Evolutionary conservation across 495 filamentous ascomycete species (phyloP).

Genomic region (Neurospora sp.): DNA sequence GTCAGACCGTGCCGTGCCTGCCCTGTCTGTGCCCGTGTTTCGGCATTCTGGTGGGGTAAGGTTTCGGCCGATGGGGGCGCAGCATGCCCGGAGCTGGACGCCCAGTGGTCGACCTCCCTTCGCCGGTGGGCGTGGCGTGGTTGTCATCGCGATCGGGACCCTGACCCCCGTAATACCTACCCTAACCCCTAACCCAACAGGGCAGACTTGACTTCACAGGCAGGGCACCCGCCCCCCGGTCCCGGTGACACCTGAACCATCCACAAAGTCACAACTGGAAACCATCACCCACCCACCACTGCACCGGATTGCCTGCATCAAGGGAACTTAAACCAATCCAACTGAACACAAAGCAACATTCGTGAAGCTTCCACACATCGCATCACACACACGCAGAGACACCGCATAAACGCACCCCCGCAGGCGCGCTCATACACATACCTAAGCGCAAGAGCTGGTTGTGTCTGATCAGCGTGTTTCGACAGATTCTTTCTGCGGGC

Average conservation of each 20-base stretch:
- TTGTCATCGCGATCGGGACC: neutral
- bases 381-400: neutral
- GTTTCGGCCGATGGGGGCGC: neutral
- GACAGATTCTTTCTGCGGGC: neutral
- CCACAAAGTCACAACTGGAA: neutral
- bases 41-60: neutral
- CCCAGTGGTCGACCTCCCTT: neutral
- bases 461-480: neutral
- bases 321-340: neutral
- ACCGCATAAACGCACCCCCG: neutral
- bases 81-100: neutral
- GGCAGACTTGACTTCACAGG: neutral
- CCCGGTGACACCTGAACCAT: neutral
- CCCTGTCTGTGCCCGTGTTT: neutral
- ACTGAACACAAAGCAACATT: neutral
- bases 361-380: neutral
- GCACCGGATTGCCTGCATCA: neutral
- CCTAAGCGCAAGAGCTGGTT: neutral
- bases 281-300: neutral
- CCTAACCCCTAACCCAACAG: neutral
- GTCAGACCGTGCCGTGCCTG: neutral
- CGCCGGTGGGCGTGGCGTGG: neutral
- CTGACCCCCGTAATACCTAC: neutral
- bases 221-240: neutral
- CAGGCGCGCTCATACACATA: neutral